Evolutionary conservation across 768 basidiomycete species (phyloP), one percentile per base, ranked within the genome.

Genomic region (Cystobasidium ongulense): DNA sequence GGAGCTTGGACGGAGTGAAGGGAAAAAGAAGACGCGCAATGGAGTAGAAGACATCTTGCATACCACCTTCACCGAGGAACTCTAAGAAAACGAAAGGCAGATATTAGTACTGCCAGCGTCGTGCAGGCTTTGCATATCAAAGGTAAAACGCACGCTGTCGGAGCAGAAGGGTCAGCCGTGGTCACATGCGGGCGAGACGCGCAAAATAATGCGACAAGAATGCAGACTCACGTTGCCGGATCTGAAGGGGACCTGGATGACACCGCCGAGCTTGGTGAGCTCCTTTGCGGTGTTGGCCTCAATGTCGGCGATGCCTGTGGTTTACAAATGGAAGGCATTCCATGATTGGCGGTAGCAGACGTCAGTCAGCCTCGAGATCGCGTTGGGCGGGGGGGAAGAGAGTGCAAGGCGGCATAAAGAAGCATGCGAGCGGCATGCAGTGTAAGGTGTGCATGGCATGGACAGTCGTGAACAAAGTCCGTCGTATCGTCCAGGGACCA

Each of bases 181-280:
- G 1, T 35, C 33, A 5, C 2, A 29, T 39, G 23, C 13, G 35
- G 11, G 18, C 1, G 31, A 7, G 46, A 50, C n/a, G 46, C 46
- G n/a, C 46, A 50, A 50, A 11, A 21, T 23, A 8, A 23, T 1
- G 35, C 25, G 17, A 31, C 25, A 35, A 46, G 41, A 11, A 29
- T 18, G 15, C 15, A 39, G 29, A 73, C 76, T 57, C 39, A 75
- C 76, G 61, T 66, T 39, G 27, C 39, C 94, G 1, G 91, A 86
- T 39, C 89, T 84, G 84, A 99, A 98, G 0, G 96, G 96, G 0
- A 98, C 95, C 81, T 99, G 95, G 74, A 99, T 95, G 75, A 98
- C 91, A 1, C 89, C 92, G 11, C 90, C 90, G 53, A 99, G 87
- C 81, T 95, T 94, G 5, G 89, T 90, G 79, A 97, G 86, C 82